These are phyloP conservation scores for Gillenia trifoliata DNA, from an alignment of 306 rosid species.

Conservation along the genomic window DNA sequence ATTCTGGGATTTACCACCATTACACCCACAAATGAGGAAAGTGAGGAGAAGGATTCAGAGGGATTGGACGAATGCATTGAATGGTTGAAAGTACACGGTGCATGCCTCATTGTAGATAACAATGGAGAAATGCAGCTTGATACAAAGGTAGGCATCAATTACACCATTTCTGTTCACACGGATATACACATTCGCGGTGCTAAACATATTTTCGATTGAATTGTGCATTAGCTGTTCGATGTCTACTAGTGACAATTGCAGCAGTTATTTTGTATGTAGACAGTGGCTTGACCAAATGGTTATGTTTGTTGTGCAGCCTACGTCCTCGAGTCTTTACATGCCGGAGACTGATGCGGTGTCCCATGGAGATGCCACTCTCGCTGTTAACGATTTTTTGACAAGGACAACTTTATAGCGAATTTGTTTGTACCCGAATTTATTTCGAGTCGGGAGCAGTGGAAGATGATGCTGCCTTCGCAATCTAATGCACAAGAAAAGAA, in stretches of 20 bases:
- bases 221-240: neutral
- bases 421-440: conserved; percentile 19
- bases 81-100: conserved; percentile 96
- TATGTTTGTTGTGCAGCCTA: conserved; percentile 51
- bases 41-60: conserved; percentile 48
- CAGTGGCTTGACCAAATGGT: conserved; percentile 1
- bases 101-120: conserved; percentile 53
- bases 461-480: conserved; percentile 30
- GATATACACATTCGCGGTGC: neutral
- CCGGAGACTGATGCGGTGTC: conserved; percentile 95
- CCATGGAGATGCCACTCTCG: conserved; percentile 91
- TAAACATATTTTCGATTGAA: neutral
- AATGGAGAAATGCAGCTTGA: conserved; percentile 69
- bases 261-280: neutral
- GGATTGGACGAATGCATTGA: conserved; percentile 82
- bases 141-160: conserved; percentile 56
- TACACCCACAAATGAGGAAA: conserved; percentile 35
- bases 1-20: conserved; percentile 66
- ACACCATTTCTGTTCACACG: neutral
- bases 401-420: conserved; percentile 46
- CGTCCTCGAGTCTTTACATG: conserved; percentile 60
- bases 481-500: conserved; percentile 11
- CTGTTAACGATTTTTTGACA: conserved; percentile 85
- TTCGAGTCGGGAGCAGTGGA: conserved; percentile 25
- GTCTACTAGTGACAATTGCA: neutral